These are phyloP conservation scores for Malassezia cuniculi DNA, from an alignment of 1,284 basidiomycete species.

Conservation along the genomic window DNA sequence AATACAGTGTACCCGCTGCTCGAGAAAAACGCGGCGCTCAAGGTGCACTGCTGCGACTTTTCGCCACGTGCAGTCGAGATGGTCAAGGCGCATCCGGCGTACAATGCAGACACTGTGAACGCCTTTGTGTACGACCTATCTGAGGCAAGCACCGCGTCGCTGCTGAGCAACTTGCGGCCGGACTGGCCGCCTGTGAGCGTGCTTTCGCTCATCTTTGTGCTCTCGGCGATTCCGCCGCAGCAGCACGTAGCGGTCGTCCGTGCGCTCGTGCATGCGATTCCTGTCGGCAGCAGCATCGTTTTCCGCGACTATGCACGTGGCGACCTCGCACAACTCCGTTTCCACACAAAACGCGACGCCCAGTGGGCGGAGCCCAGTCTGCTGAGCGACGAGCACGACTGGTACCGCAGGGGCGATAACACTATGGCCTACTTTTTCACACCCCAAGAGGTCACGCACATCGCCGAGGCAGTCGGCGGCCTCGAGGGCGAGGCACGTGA, in stretches of 20 bases:
- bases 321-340: constrained; percentile 44
- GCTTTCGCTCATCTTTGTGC: constrained; percentile 43
- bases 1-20: constrained; percentile 40
- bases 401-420: constrained; percentile 44
- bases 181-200: constrained; percentile 20
- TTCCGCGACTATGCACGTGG: constrained; percentile 46
- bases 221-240: constrained; percentile 44
- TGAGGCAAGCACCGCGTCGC: background rate
- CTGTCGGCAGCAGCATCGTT: constrained; percentile 28
- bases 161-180: constrained; percentile 1
- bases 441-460: constrained; percentile 22
- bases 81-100: constrained; percentile 31
- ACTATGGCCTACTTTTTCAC: constrained; percentile 46
- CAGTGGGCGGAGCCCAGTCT: constrained; percentile 41
- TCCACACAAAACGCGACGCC: constrained; percentile 37
- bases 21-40: constrained; percentile 19
- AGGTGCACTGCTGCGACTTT: constrained; percentile 43
- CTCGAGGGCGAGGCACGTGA: constrained; percentile 24
- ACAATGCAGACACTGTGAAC: constrained; percentile 27
- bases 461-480: constrained; percentile 14
- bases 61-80: constrained; percentile 35
- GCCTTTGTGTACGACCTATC: constrained; percentile 45
- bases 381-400: constrained; percentile 23
- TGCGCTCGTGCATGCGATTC: constrained; percentile 16
- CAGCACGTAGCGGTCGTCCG: constrained; percentile 25